These are phyloP conservation scores for Kwoniella dejecticola DNA, from an alignment of 768 basidiomycete genomes.

Conservation along the genomic window DNA sequence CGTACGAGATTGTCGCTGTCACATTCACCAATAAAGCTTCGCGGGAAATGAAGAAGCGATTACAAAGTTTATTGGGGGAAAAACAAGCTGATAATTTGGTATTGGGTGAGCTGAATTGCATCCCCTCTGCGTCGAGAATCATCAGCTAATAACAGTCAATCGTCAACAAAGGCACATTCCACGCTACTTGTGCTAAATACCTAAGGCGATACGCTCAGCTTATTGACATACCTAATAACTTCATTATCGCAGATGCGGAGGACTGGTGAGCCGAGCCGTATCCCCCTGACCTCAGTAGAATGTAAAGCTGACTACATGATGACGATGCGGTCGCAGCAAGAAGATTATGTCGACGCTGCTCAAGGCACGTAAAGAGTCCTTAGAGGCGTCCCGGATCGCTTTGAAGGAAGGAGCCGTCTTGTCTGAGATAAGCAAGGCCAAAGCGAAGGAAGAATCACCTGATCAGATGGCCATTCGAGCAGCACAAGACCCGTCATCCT, in stretches of 20 bases:
- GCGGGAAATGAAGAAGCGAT: conserved; percentile 76
- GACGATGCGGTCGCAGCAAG: too few relatives aligned
- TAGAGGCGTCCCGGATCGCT: conserved; percentile 60
- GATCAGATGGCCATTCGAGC: conserved; percentile 58
- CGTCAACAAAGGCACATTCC: conserved; percentile 71
- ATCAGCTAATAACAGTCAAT: conserved; percentile 24
- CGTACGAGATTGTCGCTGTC: conserved; percentile 57
- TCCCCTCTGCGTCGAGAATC: neutral
- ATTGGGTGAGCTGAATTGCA: conserved; percentile 55
- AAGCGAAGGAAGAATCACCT: conserved; percentile 65
- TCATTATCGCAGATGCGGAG: conserved; percentile 78
- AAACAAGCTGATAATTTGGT: conserved; percentile 61
- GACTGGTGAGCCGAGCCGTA: conserved; percentile 64
- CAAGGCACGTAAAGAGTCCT: conserved; percentile 62
- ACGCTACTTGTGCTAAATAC: conserved; percentile 72
- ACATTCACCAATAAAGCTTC: conserved; percentile 92
- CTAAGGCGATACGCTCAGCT: conserved; percentile 66
- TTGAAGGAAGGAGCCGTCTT: conserved; percentile 63
- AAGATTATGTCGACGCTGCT: conserved; percentile 66
- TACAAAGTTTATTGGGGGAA: conserved; percentile 69
- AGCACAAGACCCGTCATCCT: conserved; percentile 35
- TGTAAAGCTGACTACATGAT: too few relatives aligned
- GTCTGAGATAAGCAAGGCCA: conserved; percentile 71
- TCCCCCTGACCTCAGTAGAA: neutral
- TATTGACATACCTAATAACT: conserved; percentile 69